Evolutionary conservation across 1,139 yeast species (phyloP).

Genomic region (Pichia inconspicua): DNA sequence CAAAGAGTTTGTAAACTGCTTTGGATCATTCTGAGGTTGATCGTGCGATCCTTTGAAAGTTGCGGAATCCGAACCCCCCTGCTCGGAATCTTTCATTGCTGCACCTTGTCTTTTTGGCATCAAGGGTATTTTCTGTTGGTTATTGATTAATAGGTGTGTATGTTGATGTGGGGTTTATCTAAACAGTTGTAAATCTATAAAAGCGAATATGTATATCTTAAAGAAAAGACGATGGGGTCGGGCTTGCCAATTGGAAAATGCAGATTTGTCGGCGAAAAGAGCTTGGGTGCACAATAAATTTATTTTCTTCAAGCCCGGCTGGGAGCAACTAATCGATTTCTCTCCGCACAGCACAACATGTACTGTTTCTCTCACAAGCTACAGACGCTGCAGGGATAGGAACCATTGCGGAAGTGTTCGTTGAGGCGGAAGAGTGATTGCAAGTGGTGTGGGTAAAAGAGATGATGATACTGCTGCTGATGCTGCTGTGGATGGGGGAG

Average conservation of each 20-base stretch:
- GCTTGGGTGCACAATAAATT: no score
- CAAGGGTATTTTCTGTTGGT: no score
- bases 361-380: no score
- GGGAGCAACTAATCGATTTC: no score
- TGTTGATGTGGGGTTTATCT: no score
- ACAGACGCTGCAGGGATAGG: conserved; percentile 31
- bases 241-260: no score
- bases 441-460: not conserved
- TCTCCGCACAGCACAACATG: no score
- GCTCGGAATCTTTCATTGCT: not conserved
- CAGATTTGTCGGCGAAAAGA: no score
- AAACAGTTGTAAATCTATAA: no score
- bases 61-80: not conserved
- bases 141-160: not conserved
- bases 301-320: no score
- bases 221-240: no score
- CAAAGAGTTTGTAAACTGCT: not conserved
- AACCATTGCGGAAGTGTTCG: not conserved
- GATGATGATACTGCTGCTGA: not conserved
- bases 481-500: not conserved
- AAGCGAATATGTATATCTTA: no score
- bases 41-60: not conserved
- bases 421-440: not conserved
- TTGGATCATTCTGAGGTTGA: not conserved
- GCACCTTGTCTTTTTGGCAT: not conserved